These are phyloP conservation scores for Exophiala bonariae DNA, from an alignment of 2,329 filamentous ascomycete genomes.

Conservation along the genomic window DNA sequence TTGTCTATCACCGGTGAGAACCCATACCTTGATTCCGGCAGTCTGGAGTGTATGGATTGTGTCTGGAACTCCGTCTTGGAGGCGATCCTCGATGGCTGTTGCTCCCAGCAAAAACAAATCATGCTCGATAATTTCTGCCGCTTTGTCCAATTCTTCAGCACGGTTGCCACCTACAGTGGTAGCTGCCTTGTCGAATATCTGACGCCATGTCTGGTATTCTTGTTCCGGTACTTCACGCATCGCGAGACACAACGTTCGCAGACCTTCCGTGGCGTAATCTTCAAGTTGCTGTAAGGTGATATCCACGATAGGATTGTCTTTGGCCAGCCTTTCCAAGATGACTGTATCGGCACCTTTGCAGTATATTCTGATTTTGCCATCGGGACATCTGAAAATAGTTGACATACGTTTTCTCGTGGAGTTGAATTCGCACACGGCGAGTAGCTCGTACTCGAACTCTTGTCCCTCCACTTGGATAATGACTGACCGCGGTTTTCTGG, in stretches of 20 bases:
- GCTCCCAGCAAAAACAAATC: slow-evolving; percentile 89
- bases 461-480: slow-evolving; percentile 75
- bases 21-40: slow-evolving; percentile 98
- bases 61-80: slow-evolving; percentile 96
- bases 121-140: slow-evolving; percentile 90
- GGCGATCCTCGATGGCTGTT: slow-evolving; percentile 93
- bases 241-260: slow-evolving; percentile 90
- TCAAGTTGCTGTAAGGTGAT: slow-evolving; percentile 92
- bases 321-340: slow-evolving; percentile 84
- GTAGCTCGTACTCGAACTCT: slow-evolving; percentile 79
- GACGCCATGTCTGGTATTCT: slow-evolving; percentile 84
- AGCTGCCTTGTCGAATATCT: slow-evolving; percentile 80
- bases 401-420: slow-evolving; percentile 98
- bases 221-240: slow-evolving; percentile 90
- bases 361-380: slow-evolving; percentile 91
- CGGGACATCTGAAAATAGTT: slow-evolving; percentile 91
- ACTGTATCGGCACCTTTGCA: slow-evolving; percentile 98
- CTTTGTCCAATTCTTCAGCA: slow-evolving; percentile 93
- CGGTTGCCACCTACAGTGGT: slow-evolving; percentile 92
- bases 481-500: slow-evolving; percentile 84
- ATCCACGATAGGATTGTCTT: slow-evolving; percentile 84
- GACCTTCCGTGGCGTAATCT: slow-evolving; percentile 94
- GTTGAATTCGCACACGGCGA: slow-evolving; percentile 99
- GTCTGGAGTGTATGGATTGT: slow-evolving; percentile 97
- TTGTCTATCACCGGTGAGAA: slow-evolving; percentile 93